These are phyloP conservation scores for Spergularia azorica DNA, from an alignment of 179 eudicot genomes.

Conservation along the genomic window DNA sequence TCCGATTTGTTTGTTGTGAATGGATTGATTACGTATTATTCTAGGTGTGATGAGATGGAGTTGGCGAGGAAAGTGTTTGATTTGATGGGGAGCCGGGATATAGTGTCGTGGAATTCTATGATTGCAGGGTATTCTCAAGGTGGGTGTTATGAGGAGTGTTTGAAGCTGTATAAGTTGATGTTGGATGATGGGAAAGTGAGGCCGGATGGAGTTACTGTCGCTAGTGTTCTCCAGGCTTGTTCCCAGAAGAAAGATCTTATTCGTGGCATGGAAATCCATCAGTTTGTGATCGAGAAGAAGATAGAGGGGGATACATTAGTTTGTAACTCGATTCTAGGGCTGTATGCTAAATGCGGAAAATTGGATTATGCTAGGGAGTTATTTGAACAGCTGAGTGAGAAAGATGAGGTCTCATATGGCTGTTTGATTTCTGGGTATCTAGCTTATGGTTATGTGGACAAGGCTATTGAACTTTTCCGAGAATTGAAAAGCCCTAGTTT, in stretches of 20 bases:
- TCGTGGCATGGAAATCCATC: slow-evolving; percentile 59
- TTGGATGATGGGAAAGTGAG: slow-evolving; percentile 30
- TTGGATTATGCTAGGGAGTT: slow-evolving; percentile 66
- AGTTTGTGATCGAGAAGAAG: slow-evolving; percentile 36
- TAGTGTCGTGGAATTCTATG: slow-evolving; percentile 72
- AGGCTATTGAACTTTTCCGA: slow-evolving; percentile 51
- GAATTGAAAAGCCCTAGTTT: slow-evolving; percentile 47
- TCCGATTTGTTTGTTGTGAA: slow-evolving; percentile 56
- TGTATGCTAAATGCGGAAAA: slow-evolving; percentile 74
- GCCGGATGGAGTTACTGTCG: slow-evolving; percentile 50
- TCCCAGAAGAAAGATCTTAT: slow-evolving; percentile 57
- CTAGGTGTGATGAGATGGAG: slow-evolving; percentile 57
- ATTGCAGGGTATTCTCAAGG: slow-evolving; percentile 62
- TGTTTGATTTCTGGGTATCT: slow-evolving; percentile 60
- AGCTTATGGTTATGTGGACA: slow-evolving; percentile 60
- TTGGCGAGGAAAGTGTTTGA: slow-evolving; percentile 55
- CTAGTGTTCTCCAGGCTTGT: slow-evolving; percentile 64
- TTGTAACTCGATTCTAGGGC: slow-evolving; percentile 51
- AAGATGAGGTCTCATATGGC: slow-evolving; percentile 65
- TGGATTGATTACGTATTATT: slow-evolving; percentile 53
- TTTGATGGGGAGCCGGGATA: slow-evolving; percentile 43
- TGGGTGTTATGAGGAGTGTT: slow-evolving; percentile 61
- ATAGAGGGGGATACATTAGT: slow-evolving; percentile 50
- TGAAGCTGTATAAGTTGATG: slow-evolving; percentile 42
- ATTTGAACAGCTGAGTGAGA: slow-evolving; percentile 56